Conservation (phyloP, 2,329 filamentous ascomycete species). For the Paecilomyces variotii region DNA sequence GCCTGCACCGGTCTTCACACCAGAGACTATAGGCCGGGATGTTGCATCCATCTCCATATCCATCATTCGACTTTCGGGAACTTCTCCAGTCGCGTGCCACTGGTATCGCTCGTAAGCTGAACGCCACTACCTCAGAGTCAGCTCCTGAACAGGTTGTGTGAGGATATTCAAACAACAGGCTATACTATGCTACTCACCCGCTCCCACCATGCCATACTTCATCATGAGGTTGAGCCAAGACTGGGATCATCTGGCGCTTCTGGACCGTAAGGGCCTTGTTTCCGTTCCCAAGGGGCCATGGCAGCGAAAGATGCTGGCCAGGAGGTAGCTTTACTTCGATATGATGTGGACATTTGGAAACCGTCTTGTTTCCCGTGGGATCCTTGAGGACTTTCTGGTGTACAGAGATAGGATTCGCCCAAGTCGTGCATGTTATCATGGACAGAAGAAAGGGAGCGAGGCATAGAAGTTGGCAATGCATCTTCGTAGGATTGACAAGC, state of each 20-base stretch:
- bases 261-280: constrained; percentile 5
- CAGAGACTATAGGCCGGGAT: background rate
- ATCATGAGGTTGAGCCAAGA: background rate
- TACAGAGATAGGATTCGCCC: background rate
- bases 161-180: background rate
- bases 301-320: background rate
- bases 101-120: background rate
- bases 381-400: background rate
- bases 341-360: background rate
- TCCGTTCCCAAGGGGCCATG: background rate
- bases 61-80: background rate
- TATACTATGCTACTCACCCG: background rate
- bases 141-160: background rate
- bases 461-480: background rate
- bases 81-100: background rate
- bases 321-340: background rate
- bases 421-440: background rate
- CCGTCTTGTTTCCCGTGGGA: background rate
- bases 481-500: background rate
- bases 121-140: background rate
- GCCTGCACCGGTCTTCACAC: background rate
- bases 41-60: background rate
- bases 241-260: constrained; percentile 14
- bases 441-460: background rate
- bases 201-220: constrained; percentile 1